Evolutionary conservation across 2,329 filamentous ascomycete species (phyloP).

Genomic region (Talaromyces rugulosus): DNA sequence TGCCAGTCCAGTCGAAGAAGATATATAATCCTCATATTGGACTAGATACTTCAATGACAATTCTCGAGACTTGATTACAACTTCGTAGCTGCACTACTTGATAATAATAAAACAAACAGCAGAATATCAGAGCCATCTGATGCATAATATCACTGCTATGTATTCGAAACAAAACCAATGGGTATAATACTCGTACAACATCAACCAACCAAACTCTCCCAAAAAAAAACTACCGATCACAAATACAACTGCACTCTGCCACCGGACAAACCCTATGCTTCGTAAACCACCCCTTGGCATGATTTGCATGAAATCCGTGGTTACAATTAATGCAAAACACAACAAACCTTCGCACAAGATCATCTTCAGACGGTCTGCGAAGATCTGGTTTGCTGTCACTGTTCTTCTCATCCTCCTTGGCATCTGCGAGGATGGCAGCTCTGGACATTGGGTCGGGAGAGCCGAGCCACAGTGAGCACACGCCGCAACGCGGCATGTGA

Average conservation of each 20-base stretch:
- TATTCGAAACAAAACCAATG: not conserved
- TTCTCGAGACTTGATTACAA: not conserved
- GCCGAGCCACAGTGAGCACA: conserved; percentile 61
- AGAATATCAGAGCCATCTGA: not conserved
- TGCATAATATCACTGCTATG: not conserved
- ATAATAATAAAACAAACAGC: not conserved
- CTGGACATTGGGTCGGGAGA: conserved; percentile 51
- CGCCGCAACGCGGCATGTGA: conserved; percentile 59
- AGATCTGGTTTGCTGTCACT: not conserved
- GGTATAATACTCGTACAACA: conserved; percentile 12
- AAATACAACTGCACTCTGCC: conserved; percentile 38
- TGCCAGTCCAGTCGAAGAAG: not conserved
- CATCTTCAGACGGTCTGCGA: conserved; percentile 28
- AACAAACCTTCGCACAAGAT: conserved; percentile 52
- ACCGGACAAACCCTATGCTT: conserved; percentile 37
- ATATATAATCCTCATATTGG: not conserved
- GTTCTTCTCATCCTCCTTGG: conserved; percentile 17
- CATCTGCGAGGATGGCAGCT: conserved; percentile 31
- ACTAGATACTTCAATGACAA: not conserved
- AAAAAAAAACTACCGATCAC: conserved; percentile 26
- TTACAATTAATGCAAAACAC: conserved; percentile 61
- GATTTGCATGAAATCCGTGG: conserved; percentile 61
- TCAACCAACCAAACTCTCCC: not conserved
- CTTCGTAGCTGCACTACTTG: not conserved
- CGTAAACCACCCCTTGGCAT: conserved; percentile 59